Evolutionary conservation across 78 protist species (phyloP), one percentile per base, ranked within the genome.

Genomic region (Creolimax fragrantissima): DNA sequence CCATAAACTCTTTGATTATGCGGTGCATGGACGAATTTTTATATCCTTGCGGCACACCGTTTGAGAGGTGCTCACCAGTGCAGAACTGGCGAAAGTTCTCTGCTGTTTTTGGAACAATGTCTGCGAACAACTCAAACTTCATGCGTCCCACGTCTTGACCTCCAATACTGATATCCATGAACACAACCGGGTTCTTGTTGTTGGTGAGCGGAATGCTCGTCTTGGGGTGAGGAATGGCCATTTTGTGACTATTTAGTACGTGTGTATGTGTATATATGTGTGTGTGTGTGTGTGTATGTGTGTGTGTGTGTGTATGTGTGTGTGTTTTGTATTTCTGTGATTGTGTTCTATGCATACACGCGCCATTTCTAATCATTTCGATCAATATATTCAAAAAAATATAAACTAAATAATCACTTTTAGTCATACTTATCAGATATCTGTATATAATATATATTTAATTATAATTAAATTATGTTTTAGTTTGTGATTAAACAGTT

Each of bases 111-210:
- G 74, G 74, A 17, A 58, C 74, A 5, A 39, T 91, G 94, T 98
- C 97, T 3, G 95, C 97, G 91, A 94, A 98, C 24, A 99, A 95
- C 93, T 98, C 99, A 6, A 98, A 94, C 84, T 89, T 92, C 44
- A 98, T 92, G 3, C 98, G 90, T 2, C 99, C 99, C 2, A 94
- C 90, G 0, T 74, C 67, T 88, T 94, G 83, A 36, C 97, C 97
- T 4, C 92, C 97, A 7, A 97, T 96, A 7, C 90, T 88, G 11
- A 88, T 74, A 11, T 83, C 86, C 7, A 83, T 35, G 35, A 83
- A 83, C 6, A 83, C 86, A 11, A 83, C 86, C 5, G 86, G 86
- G 35, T 83, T 83, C 5, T 24, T 83, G 7, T 6, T 24, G 86
- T 83, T 83, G 7, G 41, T 83, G 44, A 83, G 7, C 6, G 86